Evolutionary conservation across 805 yeast genomes (phyloP).

Genomic region (Ogataea pignaliae): DNA sequence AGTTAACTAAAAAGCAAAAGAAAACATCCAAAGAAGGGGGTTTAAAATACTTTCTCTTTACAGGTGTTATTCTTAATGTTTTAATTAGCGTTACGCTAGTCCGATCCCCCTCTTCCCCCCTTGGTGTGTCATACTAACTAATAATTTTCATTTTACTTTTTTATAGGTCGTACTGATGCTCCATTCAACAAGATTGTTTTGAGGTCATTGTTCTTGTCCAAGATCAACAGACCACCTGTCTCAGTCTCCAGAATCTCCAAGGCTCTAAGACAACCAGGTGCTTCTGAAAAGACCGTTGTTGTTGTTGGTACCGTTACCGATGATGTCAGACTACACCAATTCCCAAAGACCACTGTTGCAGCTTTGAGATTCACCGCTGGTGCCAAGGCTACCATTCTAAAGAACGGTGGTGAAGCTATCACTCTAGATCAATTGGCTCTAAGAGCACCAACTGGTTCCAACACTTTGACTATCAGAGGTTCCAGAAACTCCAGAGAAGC

Average conservation of each 20-base stretch:
- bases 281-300: slow-evolving; percentile 88
- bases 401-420: slow-evolving; percentile 99
- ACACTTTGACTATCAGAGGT: slow-evolving; percentile 97
- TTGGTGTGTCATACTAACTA: no score
- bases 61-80: no score
- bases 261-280: slow-evolving; percentile 77
- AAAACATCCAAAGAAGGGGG: slow-evolving; percentile 1
- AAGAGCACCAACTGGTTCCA: slow-evolving; percentile 99
- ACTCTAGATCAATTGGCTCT: slow-evolving; percentile 98
- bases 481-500: slow-evolving; percentile 99
- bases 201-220: slow-evolving; percentile 91
- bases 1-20: slow-evolving; percentile 26
- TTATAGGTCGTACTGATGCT: slow-evolving; percentile 93
- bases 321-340: slow-evolving; percentile 87
- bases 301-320: slow-evolving; percentile 99
- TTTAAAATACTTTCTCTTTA: slow-evolving; percentile 26
- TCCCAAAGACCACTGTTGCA: slow-evolving; percentile 97
- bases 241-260: slow-evolving; percentile 88
- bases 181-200: slow-evolving; percentile 97
- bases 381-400: slow-evolving; percentile 95
- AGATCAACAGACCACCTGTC: slow-evolving; percentile 99
- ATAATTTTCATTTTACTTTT: slow-evolving; percentile 6
- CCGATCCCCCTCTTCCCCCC: no score
- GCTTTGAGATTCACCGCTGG: slow-evolving; percentile 99
- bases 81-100: no score